These are phyloP conservation scores for Grosmannia serpens DNA, from an alignment of 2,329 filamentous ascomycete species.

Conservation along the genomic window DNA sequence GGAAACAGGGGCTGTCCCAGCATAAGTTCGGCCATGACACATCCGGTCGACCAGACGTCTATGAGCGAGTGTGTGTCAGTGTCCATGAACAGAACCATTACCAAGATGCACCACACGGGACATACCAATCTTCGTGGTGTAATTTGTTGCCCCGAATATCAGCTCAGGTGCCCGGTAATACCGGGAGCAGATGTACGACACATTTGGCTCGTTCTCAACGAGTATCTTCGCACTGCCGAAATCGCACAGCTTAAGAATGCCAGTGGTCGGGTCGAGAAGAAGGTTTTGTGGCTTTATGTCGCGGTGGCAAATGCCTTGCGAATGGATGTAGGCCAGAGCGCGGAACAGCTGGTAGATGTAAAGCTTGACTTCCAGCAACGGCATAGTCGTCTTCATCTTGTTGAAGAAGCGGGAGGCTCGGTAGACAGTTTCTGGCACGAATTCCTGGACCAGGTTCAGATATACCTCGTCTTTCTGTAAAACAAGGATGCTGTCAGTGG, in stretches of 20 bases:
- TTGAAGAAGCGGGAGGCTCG: slow-evolving; percentile 97
- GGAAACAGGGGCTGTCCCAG: slow-evolving; percentile 95
- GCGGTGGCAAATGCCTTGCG: slow-evolving; percentile 95
- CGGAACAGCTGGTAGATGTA: slow-evolving; percentile 99
- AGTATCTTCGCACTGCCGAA: slow-evolving; percentile 98
- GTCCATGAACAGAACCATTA: background rate
- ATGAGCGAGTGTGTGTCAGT: background rate
- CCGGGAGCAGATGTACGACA: slow-evolving; percentile 98
- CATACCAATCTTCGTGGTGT: slow-evolving; percentile 98
- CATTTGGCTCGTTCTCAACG: slow-evolving; percentile 96
- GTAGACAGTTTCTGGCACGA: slow-evolving; percentile 96
- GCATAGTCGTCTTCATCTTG: slow-evolving; percentile 99
- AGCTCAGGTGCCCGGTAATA: slow-evolving; percentile 97
- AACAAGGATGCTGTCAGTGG: slow-evolving; percentile 6
- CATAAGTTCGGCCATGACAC: slow-evolving; percentile 99
- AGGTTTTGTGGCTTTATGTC: slow-evolving; percentile 99
- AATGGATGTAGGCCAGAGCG: slow-evolving; percentile 96
- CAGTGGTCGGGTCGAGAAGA: slow-evolving; percentile 79
- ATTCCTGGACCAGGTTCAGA: slow-evolving; percentile 95
- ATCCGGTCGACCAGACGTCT: slow-evolving; percentile 99
- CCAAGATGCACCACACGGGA: background rate
- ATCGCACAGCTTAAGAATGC: slow-evolving; percentile 93
- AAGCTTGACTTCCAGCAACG: slow-evolving; percentile 94
- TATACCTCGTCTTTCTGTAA: slow-evolving; percentile 92
- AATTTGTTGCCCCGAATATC: slow-evolving; percentile 98